Evolutionary conservation across 805 yeast species (phyloP).

Genomic region (Pichia scutulata): DNA sequence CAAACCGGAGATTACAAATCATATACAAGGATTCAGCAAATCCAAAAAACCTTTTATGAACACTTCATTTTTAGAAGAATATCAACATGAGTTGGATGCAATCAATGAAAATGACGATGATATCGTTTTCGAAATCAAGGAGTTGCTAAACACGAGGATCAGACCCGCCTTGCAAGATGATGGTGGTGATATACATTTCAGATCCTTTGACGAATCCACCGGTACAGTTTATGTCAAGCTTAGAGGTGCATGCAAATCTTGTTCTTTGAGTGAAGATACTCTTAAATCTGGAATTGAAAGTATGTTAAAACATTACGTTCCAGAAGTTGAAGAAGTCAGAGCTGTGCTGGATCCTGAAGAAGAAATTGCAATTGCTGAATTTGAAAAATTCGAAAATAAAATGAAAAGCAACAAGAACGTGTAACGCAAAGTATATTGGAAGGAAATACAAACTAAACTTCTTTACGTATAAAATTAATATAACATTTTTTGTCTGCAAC

Average conservation of each 20-base stretch:
- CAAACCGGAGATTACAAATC: constrained; percentile 20
- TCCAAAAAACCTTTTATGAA: constrained; percentile 23
- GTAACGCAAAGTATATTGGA: not conserved
- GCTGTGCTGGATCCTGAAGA: constrained; percentile 33
- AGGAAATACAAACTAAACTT: too few relatives aligned
- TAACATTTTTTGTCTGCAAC: too few relatives aligned
- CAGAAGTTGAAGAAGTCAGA: constrained; percentile 54
- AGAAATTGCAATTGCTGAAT: constrained; percentile 67
- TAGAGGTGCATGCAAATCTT: constrained; percentile 68
- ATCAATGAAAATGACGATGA: constrained; percentile 57
- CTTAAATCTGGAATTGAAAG: constrained; percentile 62
- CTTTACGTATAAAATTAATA: too few relatives aligned
- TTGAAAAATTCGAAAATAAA: constrained; percentile 66
- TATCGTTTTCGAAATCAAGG: constrained; percentile 58
- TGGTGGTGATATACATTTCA: constrained; percentile 68
- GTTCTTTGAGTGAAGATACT: constrained; percentile 59
- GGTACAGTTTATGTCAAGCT: constrained; percentile 55
- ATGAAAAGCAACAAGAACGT: constrained; percentile 28
- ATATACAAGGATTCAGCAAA: constrained; percentile 21
- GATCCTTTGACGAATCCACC: constrained; percentile 43
- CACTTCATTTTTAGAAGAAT: constrained; percentile 16
- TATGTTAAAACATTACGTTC: constrained; percentile 63
- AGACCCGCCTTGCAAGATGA: constrained; percentile 71
- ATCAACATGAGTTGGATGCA: constrained; percentile 21
- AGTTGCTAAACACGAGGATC: constrained; percentile 59